Evolutionary conservation across 75 land plant genomes (phyloP).

Genomic region (Cunninghamia lanceolata): DNA sequence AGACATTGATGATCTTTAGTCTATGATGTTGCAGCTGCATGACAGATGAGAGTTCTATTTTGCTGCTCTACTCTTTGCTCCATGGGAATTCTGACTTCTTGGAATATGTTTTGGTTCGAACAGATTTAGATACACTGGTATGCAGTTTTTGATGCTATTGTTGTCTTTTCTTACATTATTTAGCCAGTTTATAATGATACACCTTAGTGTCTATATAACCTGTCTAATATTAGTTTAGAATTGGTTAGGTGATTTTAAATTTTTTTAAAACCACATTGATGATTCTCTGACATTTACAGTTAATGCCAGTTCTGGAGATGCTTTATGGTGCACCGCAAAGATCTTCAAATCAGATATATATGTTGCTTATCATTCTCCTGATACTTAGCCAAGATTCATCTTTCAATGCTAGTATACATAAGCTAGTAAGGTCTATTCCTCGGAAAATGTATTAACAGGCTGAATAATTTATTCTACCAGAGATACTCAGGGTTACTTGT

Average conservation of each 20-base stretch:
- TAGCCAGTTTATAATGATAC: slow-evolving; percentile 2
- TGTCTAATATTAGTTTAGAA: background rate
- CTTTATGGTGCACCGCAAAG: slow-evolving; percentile 75
- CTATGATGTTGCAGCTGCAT: slow-evolving; percentile 44
- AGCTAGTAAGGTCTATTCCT: slow-evolving; percentile 46
- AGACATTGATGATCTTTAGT: slow-evolving; percentile 2
- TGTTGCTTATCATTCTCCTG: slow-evolving; percentile 80
- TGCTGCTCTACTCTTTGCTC: slow-evolving; percentile 77
- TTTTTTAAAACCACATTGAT: slow-evolving; percentile 1
- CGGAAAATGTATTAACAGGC: background rate
- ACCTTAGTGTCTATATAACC: background rate
- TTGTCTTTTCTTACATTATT: slow-evolving; percentile 1
- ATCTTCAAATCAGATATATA: slow-evolving; percentile 84
- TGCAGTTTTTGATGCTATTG: slow-evolving; percentile 6
- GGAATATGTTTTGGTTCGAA: slow-evolving; percentile 90
- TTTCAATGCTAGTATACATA: slow-evolving; percentile 89
- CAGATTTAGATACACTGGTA: slow-evolving; percentile 93
- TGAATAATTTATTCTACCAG: background rate
- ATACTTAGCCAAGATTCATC: slow-evolving; percentile 92
- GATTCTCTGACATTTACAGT: slow-evolving; percentile 36
- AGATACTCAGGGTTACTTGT: background rate
- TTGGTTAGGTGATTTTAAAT: background rate
- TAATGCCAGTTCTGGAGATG: slow-evolving; percentile 79
- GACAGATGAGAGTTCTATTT: slow-evolving; percentile 61
- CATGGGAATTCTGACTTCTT: slow-evolving; percentile 83